Evolutionary conservation across 2,329 filamentous ascomycete species (phyloP), one percentile per base, ranked within the genome.

Genomic region (Phyllachora maydis): DNA sequence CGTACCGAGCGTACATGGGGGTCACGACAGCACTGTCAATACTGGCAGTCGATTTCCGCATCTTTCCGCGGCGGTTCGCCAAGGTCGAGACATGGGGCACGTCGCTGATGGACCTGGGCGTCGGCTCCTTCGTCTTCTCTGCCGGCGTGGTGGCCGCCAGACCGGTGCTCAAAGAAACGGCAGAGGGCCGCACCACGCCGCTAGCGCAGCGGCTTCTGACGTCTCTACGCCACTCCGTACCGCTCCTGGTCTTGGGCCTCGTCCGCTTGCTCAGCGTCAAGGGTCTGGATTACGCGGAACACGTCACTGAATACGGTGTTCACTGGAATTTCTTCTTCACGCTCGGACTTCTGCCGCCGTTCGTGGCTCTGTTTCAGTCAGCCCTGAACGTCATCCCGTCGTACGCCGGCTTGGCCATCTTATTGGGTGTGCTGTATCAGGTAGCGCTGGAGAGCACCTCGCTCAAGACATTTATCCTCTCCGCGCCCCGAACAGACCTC

Each of bases 311-410:
- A 43, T 98, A 98, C 41, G 88, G 88, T 20, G 79, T 98, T 7
- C 88, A 98, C 47, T 98, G 88, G 88, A 98, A 98, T 47, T 98
- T 98, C 48, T 98, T 98, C 59, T 95, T 95, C 50, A 98, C 88
- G 0, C 58, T 98, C 7, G 83, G 71, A 5, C 64, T 93, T 22
- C 52, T 98, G 13, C 81, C 85, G 1, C 83, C 83, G 1, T 91
- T 91, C 38, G 70, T 91, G 24, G 82, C 85, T 14, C 45, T 88
- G 0, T 78, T 85, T 30, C 78, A 90, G 42, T 64, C 74, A 1
- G 52, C 71, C 0, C 64, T 85, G 28, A 55, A 59, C 10, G 40
- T 75, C 26, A 49, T 91, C 4, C 76, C 77, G 3, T 85, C 77
- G 1, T 85, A 81, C 39, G 73, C 81, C 10, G 54, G 65, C 2